phyloP scores from a whole-genome alignment of 2,329 filamentous ascomycete genomes.

The Pseudocercospora fijiensis region DNA sequence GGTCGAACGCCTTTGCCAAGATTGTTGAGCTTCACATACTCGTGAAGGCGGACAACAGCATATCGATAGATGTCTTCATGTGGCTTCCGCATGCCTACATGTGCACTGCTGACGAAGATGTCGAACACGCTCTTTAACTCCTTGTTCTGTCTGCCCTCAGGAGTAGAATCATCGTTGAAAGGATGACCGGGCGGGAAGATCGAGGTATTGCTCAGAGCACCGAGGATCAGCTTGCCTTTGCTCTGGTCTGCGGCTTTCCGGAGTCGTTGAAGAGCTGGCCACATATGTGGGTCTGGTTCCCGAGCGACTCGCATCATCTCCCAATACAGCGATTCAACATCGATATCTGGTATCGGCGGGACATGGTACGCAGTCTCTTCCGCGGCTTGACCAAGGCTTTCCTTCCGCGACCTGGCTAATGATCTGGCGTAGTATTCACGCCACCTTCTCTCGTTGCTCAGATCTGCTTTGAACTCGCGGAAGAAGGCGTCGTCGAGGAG shows the following conservation, averaged over 20 bases:
- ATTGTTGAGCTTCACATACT: slow-evolving; percentile 57
- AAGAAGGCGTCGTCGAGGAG: slow-evolving; percentile 75
- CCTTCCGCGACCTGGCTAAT: slow-evolving; percentile 28
- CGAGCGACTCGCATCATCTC: slow-evolving; percentile 80
- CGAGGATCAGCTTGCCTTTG: slow-evolving; percentile 63
- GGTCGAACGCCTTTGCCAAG: slow-evolving; percentile 57
- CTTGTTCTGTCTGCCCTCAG: slow-evolving; percentile 40
- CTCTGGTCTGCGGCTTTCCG: slow-evolving; percentile 41
- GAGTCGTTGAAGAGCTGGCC: slow-evolving; percentile 72
- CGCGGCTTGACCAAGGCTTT: slow-evolving; percentile 46
- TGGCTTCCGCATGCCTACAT: slow-evolving; percentile 84
- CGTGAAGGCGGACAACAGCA: slow-evolving; percentile 65
- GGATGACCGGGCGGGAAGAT: slow-evolving; percentile 76
- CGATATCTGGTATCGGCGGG: slow-evolving; percentile 68
- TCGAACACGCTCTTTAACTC: slow-evolving; percentile 72
- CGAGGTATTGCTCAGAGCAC: slow-evolving; percentile 85
- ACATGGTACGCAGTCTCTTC: slow-evolving; percentile 33
- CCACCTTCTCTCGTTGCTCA: slow-evolving; percentile 69
- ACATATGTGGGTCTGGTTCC: slow-evolving; percentile 81
- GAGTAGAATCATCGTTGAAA: slow-evolving; percentile 54
- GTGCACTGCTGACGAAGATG: slow-evolving; percentile 81
- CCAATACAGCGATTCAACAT: slow-evolving; percentile 80
- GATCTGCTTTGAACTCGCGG: slow-evolving; percentile 69
- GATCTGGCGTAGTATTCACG: slow-evolving; percentile 51
- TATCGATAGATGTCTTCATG: slow-evolving; percentile 77